A percentile compares a stretch with the other conserved stretches of the same genome.
phyloP scores from a whole-genome alignment of 1,284 basidiomycete genomes.

The Leccinum ponderosum region DNA sequence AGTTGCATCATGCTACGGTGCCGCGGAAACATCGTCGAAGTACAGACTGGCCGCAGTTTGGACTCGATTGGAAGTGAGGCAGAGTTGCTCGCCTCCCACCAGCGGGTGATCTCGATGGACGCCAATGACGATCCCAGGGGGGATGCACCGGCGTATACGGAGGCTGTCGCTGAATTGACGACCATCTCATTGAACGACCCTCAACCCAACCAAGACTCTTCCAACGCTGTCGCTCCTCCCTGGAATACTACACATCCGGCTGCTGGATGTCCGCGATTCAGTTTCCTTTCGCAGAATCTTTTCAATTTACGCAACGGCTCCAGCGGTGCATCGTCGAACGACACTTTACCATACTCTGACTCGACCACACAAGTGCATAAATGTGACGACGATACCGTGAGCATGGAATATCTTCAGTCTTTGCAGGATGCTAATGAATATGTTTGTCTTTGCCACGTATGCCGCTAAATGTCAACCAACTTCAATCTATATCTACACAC shows the following conservation, averaged over 20 bases:
- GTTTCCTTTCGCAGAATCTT: conserved; percentile 26
- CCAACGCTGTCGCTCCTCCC: background rate
- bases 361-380: conserved; percentile 14
- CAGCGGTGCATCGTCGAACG: background rate
- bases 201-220: conserved; percentile 1
- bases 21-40: conserved; percentile 10
- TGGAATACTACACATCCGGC: background rate
- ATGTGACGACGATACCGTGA: conserved; percentile 25
- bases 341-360: conserved; percentile 6
- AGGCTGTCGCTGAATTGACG: conserved; percentile 42
- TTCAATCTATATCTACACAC: conserved; percentile 40
- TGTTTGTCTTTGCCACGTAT: conserved; percentile 39
- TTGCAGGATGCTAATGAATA: conserved; percentile 28
- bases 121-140: conserved; percentile 42
- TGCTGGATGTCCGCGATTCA: conserved; percentile 22
- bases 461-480: conserved; percentile 32
- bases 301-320: conserved; percentile 12
- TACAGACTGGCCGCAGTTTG: conserved; percentile 17
- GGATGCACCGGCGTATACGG: conserved; percentile 65
- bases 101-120: conserved; percentile 25
- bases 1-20: conserved; percentile 10
- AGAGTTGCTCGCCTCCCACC: conserved; percentile 28
- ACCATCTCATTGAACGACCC: conserved; percentile 13
- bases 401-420: conserved; percentile 17
- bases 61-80: conserved; percentile 24